Evolutionary conservation across 345 rosid genomes (phyloP), one percentile per base, ranked within the genome.

Genomic region (Eucalyptus pauciflora): DNA sequence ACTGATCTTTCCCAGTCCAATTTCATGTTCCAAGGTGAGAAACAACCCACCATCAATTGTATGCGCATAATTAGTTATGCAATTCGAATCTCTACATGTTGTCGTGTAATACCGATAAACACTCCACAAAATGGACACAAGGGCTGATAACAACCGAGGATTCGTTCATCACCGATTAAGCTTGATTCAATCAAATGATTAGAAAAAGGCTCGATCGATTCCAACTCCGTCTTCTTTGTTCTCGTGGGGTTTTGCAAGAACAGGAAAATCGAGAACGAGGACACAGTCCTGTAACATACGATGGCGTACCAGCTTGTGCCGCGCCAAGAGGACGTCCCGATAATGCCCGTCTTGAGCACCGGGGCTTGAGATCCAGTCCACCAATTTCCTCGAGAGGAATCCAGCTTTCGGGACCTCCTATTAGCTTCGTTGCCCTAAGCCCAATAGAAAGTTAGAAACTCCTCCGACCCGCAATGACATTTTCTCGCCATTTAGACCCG

Each of bases 231-330:
- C n/a, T 25, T 58, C n/a, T 58, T 25, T 11, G 67, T 58, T 58
- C n/a, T 58, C 14, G 67, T 0, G 29, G 12, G 29, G 64, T 27
- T 60, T 58, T 25, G 92, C 95, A 96, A 96, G 91, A 94, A 96
- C 60, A 93, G 96, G 89, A 88, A 14, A 87, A 94, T 96, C 46
- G 96, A 96, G 86, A 95, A 96, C 89, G 92, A 85, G 90, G 99
- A 97, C 86, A 93, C 94, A 87, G 97, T 97, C 50, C 4, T 94
- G 60, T 97, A 97, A 97, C 94, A 97, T 88, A 94, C 94, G 3
- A 91, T 96, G 25, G 97, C 97, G 80, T 92, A 94, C 89, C 97
- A 95, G 90, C 97, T 94, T 87, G 92, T 89, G 85, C 99, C 98
- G 27, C 94, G 62, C 90, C 95, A 95, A 90, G 99, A 95, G 88